Evolutionary conservation across 169 alveolate genomes (phyloP), one percentile per base, ranked within the genome.

Genomic region (Babesia bovis): DNA sequence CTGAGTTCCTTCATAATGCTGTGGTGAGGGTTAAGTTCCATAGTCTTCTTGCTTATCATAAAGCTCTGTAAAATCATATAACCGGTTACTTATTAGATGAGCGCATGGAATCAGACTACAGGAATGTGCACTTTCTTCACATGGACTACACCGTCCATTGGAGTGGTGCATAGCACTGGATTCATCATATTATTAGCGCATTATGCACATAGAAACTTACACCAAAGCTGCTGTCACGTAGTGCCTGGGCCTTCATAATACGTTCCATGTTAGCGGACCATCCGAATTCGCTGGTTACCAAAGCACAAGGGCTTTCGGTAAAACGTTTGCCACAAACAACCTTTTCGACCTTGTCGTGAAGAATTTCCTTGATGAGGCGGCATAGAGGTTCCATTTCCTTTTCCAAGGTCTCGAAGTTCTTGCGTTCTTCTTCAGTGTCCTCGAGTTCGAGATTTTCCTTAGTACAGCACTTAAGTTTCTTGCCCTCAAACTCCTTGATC

Each of bases 211-310:
- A 26, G 36, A 4, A 40, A 78, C 87, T 67, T 47, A 78, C 90
- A 47, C 99, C 95, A 97, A 96, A 96, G 66, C 98, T 90, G 78
- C 94, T 90, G 89, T 97, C 99, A 84, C 99, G 94, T 30, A 98
- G 96, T 30, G 99, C 99, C 92, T 98, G 99, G 13, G 99, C 99
- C 90, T 96, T 97, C 99, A 98, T 98, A 90, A 97, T 98, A 81
- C 99, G 95, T 87, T 98, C 99, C 99, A 98, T 98, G 93, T 98
- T 98, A 41, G 99, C 99, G 65, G 99, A 94, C 99, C 99, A 98
- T 57, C 99, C 99, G 89, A 92, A 95, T 90, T 98, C 99, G 60
- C 99, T 94, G 38, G 99, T 97, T 47, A 97, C 99, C 49, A 98
- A 88, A 23, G 97, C 99, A 78, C 99, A 96, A 45, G 99, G 99